A percentile compares a stretch with the other conserved stretches of the same genome.
Conservation (phyloP, 1,139 yeast genomes). For the Geotrichum carabidarum region DNA sequence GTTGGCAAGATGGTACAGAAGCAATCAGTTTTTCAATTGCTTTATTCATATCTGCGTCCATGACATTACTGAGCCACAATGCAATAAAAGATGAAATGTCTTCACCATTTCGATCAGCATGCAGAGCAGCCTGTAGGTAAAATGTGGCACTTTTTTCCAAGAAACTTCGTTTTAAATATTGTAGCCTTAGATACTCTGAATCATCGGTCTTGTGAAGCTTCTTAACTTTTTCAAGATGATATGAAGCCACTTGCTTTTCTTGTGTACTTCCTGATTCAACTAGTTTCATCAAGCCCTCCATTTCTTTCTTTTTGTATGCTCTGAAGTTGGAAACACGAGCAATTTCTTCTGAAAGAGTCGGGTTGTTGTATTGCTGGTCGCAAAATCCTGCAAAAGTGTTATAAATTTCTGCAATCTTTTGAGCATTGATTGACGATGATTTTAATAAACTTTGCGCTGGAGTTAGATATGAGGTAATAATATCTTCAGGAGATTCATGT, state of each 20-base stretch:
- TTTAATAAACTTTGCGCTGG: slow-evolving; percentile 21
- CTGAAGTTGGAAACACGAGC: slow-evolving; percentile 44
- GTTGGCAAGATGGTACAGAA: slow-evolving; percentile 54
- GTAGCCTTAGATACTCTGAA: slow-evolving; percentile 43
- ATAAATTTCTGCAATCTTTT: slow-evolving; percentile 43
- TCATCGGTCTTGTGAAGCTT: slow-evolving; percentile 49
- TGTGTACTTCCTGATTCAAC: slow-evolving; percentile 13
- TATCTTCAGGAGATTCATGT: slow-evolving; percentile 12
- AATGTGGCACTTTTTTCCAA: slow-evolving; percentile 54
- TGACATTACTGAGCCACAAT: slow-evolving; percentile 70
- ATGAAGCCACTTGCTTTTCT: slow-evolving; percentile 24
- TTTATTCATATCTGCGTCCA: slow-evolving; percentile 38
- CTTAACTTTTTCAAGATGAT: slow-evolving; percentile 39
- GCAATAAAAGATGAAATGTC: slow-evolving; percentile 75
- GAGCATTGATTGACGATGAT: slow-evolving; percentile 24
- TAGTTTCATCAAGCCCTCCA: slow-evolving; percentile 44
- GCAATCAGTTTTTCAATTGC: slow-evolving; percentile 31
- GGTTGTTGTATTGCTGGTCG: slow-evolving; percentile 55
- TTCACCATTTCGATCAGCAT: slow-evolving; percentile 47
- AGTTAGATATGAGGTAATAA: slow-evolving; percentile 15
- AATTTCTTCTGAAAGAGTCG: slow-evolving; percentile 45
- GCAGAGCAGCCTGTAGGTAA: slow-evolving; percentile 52
- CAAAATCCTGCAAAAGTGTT: slow-evolving; percentile 71
- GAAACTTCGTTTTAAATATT: slow-evolving; percentile 43
- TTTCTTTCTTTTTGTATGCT: slow-evolving; percentile 35